Conservation (phyloP, 306 rosid genomes). For the Citrullus mucosospermus region DNA sequence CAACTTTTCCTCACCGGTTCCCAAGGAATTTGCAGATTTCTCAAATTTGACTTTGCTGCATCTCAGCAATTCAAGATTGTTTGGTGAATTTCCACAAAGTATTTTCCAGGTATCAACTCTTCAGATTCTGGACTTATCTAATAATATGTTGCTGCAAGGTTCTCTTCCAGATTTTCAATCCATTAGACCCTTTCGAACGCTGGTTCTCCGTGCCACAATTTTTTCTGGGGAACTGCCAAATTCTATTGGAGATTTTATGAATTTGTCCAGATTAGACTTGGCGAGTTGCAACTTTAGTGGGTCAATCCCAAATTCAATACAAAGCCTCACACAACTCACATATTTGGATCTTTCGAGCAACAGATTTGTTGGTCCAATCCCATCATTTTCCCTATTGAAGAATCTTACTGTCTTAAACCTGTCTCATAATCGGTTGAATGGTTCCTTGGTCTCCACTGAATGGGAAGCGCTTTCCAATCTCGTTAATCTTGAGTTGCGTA, state of each 20-base stretch:
- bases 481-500: slow-evolving; percentile 9
- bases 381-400: slow-evolving; percentile 11
- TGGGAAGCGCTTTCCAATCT: slow-evolving; percentile 17
- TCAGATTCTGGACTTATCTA: neutral
- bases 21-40: slow-evolving; percentile 6
- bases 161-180: slow-evolving; percentile 12
- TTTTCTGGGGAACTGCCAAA: slow-evolving; percentile 16
- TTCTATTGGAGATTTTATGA: slow-evolving; percentile 12
- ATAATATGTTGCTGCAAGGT: slow-evolving; percentile 10
- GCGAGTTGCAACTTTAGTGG: slow-evolving; percentile 9
- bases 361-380: slow-evolving; percentile 21
- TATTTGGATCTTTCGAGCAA: slow-evolving; percentile 1
- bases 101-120: slow-evolving; percentile 19
- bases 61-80: neutral
- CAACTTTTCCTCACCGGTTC: slow-evolving; percentile 10
- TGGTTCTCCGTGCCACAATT: neutral
- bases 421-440: slow-evolving; percentile 12
- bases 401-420: slow-evolving; percentile 10
- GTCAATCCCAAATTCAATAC: slow-evolving; percentile 13
- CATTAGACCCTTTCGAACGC: neutral
- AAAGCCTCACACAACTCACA: slow-evolving; percentile 4
- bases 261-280: slow-evolving; percentile 13
- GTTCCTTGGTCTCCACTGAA: slow-evolving; percentile 8
- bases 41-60: slow-evolving; percentile 15
- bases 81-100: slow-evolving; percentile 12